These are phyloP conservation scores for Myriosclerotinia scirpicola DNA, from an alignment of 2,329 filamentous ascomycete genomes.

Conservation along the genomic window DNA sequence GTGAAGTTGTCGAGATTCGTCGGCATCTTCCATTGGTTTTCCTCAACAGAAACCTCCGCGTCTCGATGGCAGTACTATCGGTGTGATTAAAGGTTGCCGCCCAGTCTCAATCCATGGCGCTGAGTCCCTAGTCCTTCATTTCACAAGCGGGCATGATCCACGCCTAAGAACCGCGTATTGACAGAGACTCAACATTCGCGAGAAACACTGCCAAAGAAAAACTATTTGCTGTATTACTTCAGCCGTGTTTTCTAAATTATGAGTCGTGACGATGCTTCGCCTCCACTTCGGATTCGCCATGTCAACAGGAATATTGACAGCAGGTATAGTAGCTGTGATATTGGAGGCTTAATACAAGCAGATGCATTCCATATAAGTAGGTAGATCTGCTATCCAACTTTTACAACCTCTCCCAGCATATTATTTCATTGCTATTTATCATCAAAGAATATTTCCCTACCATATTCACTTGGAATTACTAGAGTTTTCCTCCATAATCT, in stretches of 20 bases:
- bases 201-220: not conserved
- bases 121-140: conserved; percentile 1
- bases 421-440: not conserved
- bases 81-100: not conserved
- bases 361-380: conserved; percentile 10
- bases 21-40: not conserved
- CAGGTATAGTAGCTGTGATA: not conserved
- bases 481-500: not conserved
- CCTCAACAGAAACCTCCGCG: not conserved
- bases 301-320: not conserved
- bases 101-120: conserved; percentile 4
- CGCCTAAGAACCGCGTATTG: not conserved
- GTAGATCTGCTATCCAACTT: not conserved
- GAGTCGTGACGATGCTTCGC: conserved; percentile 9
- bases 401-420: not conserved
- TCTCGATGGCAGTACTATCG: not conserved
- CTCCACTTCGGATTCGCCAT: conserved; percentile 3
- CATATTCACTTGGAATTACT: not conserved
- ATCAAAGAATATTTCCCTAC: not conserved
- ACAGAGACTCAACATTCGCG: not conserved
- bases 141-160: conserved; percentile 6
- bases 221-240: not conserved
- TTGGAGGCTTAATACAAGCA: not conserved
- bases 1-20: not conserved
- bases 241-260: conserved; percentile 15